Base-by-base conservation (phyloP, 805 yeast species). In the Ogataea trehalophila region DNA sequence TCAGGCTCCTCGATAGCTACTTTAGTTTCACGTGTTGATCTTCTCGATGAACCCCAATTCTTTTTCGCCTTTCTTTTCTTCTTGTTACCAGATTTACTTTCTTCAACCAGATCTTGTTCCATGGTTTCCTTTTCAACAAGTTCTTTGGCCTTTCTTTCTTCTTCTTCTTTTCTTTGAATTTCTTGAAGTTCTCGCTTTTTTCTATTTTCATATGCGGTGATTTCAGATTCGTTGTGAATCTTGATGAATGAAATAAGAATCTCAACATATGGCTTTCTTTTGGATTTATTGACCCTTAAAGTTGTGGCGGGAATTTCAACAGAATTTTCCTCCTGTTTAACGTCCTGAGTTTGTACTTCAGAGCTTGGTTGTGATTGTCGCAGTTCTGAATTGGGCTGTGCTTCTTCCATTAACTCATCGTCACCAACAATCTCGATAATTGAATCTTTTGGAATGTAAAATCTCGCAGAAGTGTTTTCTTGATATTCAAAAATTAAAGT, bases 401-500 rank as follows among this genome's bases (percentile, higher is more conserved):
- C 36, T 55, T 15, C 44, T 42, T 31, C 55, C 61, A 5, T 52
- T 50, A 20, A 44, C 56, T 59, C 61, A 4, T 63, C 69, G 29
- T 63, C 68, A 1, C 58, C 68, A 1, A 68, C 39, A 1, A 77
- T 70, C 66, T 91, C 97, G 49, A 85, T 70, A 3, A 92, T 76
- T 1, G 95, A 77, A 52, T 88, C 79, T 53, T 82, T 82, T 0
- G 98, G 97, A 0, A 92, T 61, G 48, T 76, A 68, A 58, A 77
- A 92, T 48, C 98, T 75, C 7, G 83, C 83, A 41, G 83, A 75
- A 0, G 94, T 79, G 61, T 82, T 83, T 57, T 94, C 98, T 26
- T 76, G 76, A 67, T 82, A 92, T 64, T 94, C 99, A 63, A 92
- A 83, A 6, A 90, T 83, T 37, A 94, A 62, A 45, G 87, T 85